Evolutionary conservation across 1,139 yeast species (phyloP), one percentile per base, ranked within the genome.

Genomic region (Candida mesenterica): DNA sequence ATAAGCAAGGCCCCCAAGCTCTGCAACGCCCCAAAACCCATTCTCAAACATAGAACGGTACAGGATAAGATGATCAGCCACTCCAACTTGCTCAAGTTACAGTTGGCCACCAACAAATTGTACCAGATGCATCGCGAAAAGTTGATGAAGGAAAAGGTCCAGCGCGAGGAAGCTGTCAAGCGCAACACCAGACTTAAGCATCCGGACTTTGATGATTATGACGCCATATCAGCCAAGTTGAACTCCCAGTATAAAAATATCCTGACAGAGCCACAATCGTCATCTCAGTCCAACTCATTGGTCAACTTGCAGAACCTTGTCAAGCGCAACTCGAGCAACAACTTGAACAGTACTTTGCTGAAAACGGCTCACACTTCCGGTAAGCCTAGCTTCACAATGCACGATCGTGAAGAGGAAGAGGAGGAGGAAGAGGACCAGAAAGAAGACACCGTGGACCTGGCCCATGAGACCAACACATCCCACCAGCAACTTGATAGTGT

Each of bases 41-140:
- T 88, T 43, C 66, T 88, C 49, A 88, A 88, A 60, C 83, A 82
- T 58, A 72, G 95, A 51, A 82, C 92, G 2, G 82, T 85, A 19
- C 76, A 87, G 36, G 95, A 86, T 53, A 77, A 80, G 61, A 77
- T 80, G 67, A 73, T 80, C 35, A 75, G 79, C 45, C 80, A 75
- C 47, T 72, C 77, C 19, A 72, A 75, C 42, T 65, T 75, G 43
- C 60, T 72, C 34, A 70, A 69, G 45, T 57, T 68, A 37, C 75
- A 75, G 48, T 59, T 69, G 40, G 70, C 74, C 22, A 65, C 71
- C 14, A 65, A 61, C 33, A 57, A 61, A 36, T 44, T 65, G 44
- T 51, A 57, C 37, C 65, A 62, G 40, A 42, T 44, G 36, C 48
- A 48, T 29, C 49, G 62, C 29, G 59, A 57, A 33, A 57, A 57